These are phyloP conservation scores for Monascus purpureus DNA, from an alignment of 495 filamentous ascomycete genomes.

Conservation along the genomic window DNA sequence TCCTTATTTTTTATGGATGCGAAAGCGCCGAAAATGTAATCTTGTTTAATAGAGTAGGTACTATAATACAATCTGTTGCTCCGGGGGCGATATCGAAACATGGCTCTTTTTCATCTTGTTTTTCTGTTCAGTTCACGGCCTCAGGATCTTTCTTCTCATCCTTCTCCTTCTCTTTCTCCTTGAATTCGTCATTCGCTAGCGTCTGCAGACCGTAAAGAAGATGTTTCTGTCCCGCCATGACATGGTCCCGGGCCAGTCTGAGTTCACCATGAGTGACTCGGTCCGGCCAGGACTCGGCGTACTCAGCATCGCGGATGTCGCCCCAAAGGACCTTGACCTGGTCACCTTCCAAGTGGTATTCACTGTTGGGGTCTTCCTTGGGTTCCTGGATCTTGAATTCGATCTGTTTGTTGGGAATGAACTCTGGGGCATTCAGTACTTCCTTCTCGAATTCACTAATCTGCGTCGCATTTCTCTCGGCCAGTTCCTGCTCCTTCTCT, in stretches of 20 bases:
- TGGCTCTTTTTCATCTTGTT: too few relatives aligned
- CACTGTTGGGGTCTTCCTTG: conserved; percentile 10
- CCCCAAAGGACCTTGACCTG: conserved; percentile 54
- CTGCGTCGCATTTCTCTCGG: conserved; percentile 17
- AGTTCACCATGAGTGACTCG: conserved; percentile 50
- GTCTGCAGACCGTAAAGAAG: conserved; percentile 22
- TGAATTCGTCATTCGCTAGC: conserved; percentile 32
- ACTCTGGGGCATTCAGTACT: background rate
- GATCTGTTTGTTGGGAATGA: conserved; percentile 2
- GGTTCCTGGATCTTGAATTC: conserved; percentile 19
- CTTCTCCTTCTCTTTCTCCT: conserved; percentile 11
- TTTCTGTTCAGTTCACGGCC: too few relatives aligned
- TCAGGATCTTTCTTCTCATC: conserved; percentile 14
- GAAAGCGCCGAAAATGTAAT: too few relatives aligned
- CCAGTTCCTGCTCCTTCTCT: conserved; percentile 23
- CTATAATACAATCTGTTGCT: too few relatives aligned
- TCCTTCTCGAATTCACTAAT: conserved; percentile 16
- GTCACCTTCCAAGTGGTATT: conserved; percentile 15
- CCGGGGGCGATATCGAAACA: too few relatives aligned
- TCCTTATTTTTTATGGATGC: too few relatives aligned
- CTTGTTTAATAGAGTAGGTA: too few relatives aligned
- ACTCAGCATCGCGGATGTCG: conserved; percentile 49
- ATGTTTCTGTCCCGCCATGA: conserved; percentile 21
- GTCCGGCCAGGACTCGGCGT: conserved; percentile 52
- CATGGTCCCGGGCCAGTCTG: conserved; percentile 18